Evolutionary conservation across 2,329 filamentous ascomycete species (phyloP), one percentile per base, ranked within the genome.

Genomic region (Pseudocercospora musae): DNA sequence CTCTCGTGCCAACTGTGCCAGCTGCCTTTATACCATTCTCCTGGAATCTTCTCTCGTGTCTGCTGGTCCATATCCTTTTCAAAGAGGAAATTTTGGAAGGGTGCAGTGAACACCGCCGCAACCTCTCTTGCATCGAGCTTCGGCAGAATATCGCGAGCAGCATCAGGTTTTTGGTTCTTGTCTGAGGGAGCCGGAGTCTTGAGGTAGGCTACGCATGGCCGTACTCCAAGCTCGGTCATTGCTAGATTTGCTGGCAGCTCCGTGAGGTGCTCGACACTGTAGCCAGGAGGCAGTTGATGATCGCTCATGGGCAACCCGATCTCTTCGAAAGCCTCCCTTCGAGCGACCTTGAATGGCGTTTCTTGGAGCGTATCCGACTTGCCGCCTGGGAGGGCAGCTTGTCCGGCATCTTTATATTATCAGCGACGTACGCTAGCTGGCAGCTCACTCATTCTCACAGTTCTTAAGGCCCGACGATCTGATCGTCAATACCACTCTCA

Each of bases 251-350:
- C 63, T 21, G 94, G 94, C 2, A 98, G 82, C 73, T 89, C 85
- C 78, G 92, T 96, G 48, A 98, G 85, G 72, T 95, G 89, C 77
- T 97, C 93, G 68, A 98, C 88, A 59, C 83, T 82, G 78, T 96
- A 97, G 0, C 91, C 91, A 11, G 81, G 79, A 1, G 91, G 91
- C 29, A 96, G 83, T 63, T 85, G 85, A 61, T 75, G 71, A 72
- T 92, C 86, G 69, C 87, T 82, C 71, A 88, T 82, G 1, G 94
- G 91, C 2, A 98, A 86, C 1, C 94, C 94, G 67, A 98, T 96
- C 76, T 98, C 94, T 76, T 98, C 94, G 75, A 85, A 90, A 0
- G 94, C 93, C 81, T 98, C 94, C 66, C 94, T 87, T 21, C 94
- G 87, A 8, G 94, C 92, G 57, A 93, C 96, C 72, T 93, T 85